Conservation (phyloP, 306 rosid genomes). For the Cicer judaicum region DNA sequence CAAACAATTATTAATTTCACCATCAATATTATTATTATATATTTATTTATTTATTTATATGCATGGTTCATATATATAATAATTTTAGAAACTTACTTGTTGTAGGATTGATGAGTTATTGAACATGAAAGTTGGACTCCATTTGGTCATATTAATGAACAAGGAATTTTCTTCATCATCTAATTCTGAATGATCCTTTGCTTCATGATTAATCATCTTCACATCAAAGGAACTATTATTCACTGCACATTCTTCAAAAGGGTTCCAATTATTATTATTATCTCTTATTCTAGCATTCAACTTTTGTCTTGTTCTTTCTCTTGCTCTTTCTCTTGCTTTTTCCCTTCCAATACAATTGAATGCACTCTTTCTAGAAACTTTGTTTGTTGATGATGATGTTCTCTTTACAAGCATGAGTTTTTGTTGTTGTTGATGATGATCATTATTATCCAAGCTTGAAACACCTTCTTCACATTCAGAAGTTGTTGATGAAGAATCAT, state of each 20-base stretch:
- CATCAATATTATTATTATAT: no score
- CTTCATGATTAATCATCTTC: conserved; percentile 23
- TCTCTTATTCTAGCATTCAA: conserved; percentile 28
- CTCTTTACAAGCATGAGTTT: conserved; percentile 24
- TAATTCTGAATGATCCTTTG: conserved; percentile 46
- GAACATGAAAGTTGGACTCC: conserved; percentile 65
- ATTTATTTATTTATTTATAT: not conserved
- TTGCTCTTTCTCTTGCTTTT: conserved; percentile 68
- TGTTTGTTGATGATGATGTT: not conserved
- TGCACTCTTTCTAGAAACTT: conserved; percentile 50
- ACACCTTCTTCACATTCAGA: conserved; percentile 84
- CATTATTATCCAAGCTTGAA: conserved; percentile 64
- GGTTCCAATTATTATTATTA: conserved; percentile 48
- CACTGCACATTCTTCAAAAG: conserved; percentile 58
- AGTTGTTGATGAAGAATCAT: conserved; percentile 48
- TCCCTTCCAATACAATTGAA: conserved; percentile 56
- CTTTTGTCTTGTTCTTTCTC: conserved; percentile 69
- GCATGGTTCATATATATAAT: not conserved
- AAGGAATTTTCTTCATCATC: conserved; percentile 51
- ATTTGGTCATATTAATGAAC: conserved; percentile 49
- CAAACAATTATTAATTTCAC: not conserved
- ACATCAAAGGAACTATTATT: conserved; percentile 46
- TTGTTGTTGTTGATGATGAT: conserved; percentile 39
- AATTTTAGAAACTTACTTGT: conserved; percentile 53
- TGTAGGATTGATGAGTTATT: conserved; percentile 58